phyloP scores from a whole-genome alignment of 495 filamentous ascomycete genomes.

The Ramalina peruviana region DNA sequence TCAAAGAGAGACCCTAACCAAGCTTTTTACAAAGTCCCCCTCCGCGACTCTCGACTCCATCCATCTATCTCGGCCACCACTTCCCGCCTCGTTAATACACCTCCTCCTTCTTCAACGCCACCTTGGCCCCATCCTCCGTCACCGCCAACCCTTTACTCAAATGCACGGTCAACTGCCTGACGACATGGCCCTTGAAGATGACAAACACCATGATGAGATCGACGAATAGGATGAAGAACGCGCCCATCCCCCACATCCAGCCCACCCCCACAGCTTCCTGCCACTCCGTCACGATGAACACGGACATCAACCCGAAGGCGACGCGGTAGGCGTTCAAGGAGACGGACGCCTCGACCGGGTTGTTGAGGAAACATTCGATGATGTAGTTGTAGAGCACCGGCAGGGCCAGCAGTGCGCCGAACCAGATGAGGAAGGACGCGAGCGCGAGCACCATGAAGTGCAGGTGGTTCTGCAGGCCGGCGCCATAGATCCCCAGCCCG shows the following conservation, averaged over 20 bases:
- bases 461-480: slow-evolving; percentile 26
- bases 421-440: slow-evolving; percentile 24
- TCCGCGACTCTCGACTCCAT: too few relatives aligned
- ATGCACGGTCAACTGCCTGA: too few relatives aligned
- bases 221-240: slow-evolving; percentile 30
- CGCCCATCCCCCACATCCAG: slow-evolving; percentile 39
- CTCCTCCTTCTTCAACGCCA: too few relatives aligned
- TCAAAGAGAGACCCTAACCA: too few relatives aligned
- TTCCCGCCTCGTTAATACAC: too few relatives aligned
- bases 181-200: too few relatives aligned
- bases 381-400: slow-evolving; percentile 31
- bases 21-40: too few relatives aligned
- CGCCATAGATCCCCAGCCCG: slow-evolving; percentile 32
- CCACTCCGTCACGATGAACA: slow-evolving; percentile 28
- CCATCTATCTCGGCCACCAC: too few relatives aligned
- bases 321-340: slow-evolving; percentile 22
- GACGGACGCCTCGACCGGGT: slow-evolving; percentile 21
- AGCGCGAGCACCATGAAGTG: slow-evolving; percentile 28
- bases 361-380: slow-evolving; percentile 24
- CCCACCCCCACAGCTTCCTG: slow-evolving; percentile 21
- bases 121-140: too few relatives aligned
- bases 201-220: slow-evolving; percentile 20
- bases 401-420: slow-evolving; percentile 19
- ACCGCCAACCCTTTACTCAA: too few relatives aligned
- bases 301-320: slow-evolving; percentile 21